Base-by-base conservation (phyloP, 208 protist genomes). In the Strigomonas galati region DNA sequence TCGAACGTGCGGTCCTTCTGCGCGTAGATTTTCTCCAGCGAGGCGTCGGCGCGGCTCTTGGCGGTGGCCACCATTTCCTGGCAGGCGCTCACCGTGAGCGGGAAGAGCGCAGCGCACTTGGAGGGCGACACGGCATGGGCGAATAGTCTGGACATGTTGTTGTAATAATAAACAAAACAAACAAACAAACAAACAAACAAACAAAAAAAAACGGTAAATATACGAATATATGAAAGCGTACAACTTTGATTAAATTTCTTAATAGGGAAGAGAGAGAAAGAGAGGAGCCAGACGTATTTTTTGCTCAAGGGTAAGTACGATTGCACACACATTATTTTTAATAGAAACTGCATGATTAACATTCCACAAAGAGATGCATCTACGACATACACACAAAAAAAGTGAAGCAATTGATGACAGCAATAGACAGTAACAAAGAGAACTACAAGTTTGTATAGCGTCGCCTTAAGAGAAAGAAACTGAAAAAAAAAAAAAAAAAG, bases 31-130 rank as follows among this genome's bases (percentile, higher is more conserved):
- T 49, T 46, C 31, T 74, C 67, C 21, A 95, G 72, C 35, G 73
- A 71, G 14, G 69, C 48, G 24, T 74, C 60, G 17, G 89, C 79
- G 31, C 86, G 73, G 10, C 59, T 24, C 63, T 86, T 91, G 2
- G 89, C 84, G 14, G 67, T 72, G 0, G 62, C 54, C 27, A 78
- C 77, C 17, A 94, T 19, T 24, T 62, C 65, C 40, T 84, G 52
- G 58, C 81, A 88, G 15, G 70, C 85, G 0, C 65, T 75, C 7
- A 72, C 65, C 23, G 78, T 81, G 51, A 81, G 83, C 1, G 89
- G 89, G 62, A 94, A 94, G 27, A 94, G 70, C 19, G 55, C 59
- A 1, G 82, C 84, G 59, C 81, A 89, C 48, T 83, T 81, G 44
- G 68, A 31, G 2, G 70, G 61, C 24, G 70, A 72, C 14, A 48